Conservation (phyloP, 1,284 basidiomycete genomes). For the Sanghuangporus sanghuang region DNA sequence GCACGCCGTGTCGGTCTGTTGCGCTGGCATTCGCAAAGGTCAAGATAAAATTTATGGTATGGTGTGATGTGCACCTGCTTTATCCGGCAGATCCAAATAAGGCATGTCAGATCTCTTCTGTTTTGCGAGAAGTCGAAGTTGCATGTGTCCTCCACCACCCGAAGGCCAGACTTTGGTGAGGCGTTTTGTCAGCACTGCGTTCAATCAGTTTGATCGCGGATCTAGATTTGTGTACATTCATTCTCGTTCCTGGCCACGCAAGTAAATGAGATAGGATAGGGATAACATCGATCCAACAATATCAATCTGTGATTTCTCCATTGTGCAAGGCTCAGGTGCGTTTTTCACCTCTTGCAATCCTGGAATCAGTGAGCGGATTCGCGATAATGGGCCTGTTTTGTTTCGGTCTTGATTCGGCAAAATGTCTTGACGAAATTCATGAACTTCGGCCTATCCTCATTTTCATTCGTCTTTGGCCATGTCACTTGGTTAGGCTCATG, state of each 20-base stretch:
- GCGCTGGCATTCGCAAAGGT: not conserved
- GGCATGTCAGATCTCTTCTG: not conserved
- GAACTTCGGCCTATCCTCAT: not conserved
- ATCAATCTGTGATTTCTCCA: too few relatives aligned
- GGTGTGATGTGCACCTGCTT: not conserved
- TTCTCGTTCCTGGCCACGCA: not conserved
- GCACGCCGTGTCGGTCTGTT: not conserved
- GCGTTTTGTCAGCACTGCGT: not conserved
- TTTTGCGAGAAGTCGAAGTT: not conserved
- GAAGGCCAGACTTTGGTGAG: not conserved
- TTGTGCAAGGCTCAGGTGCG: too few relatives aligned
- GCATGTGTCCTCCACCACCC: not conserved
- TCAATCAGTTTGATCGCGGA: not conserved
- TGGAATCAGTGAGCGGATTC: too few relatives aligned
- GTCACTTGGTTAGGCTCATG: not conserved
- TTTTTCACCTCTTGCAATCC: too few relatives aligned
- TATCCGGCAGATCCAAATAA: not conserved
- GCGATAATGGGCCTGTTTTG: too few relatives aligned
- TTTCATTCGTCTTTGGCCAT: not conserved
- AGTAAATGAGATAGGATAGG: not conserved
- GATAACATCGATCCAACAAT: not conserved
- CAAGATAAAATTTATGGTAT: not conserved
- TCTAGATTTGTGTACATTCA: not conserved
- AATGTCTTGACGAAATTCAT: not conserved
- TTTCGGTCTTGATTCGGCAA: not conserved